phyloP scores from a whole-genome alignment of 768 basidiomycete genomes.

The Termitomyces sp. region DNA sequence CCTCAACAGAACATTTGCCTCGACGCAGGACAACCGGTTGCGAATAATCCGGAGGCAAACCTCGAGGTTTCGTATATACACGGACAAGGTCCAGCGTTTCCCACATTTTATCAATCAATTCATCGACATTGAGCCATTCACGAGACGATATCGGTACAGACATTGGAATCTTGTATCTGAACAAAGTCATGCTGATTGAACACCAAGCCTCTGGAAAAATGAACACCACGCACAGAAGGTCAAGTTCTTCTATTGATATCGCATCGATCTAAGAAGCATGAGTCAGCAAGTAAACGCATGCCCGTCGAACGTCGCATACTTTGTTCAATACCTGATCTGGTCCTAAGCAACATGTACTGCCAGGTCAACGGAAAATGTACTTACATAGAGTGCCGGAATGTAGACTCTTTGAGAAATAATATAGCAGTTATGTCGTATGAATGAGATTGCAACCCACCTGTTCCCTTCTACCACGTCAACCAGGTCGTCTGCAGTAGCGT shows the following conservation, averaged over 20 bases:
- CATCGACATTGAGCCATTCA: constrained; percentile 96
- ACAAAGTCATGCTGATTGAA: neutral
- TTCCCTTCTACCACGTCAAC: constrained; percentile 98
- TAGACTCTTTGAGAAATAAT: constrained; percentile 58
- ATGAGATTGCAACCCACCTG: constrained; percentile 39
- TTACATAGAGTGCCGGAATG: constrained; percentile 85
- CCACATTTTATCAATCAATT: constrained; percentile 93
- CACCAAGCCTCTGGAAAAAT: neutral
- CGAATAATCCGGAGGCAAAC: constrained; percentile 84
- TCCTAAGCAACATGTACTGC: neutral
- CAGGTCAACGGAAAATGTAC: constrained; percentile 17
- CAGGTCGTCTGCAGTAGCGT: constrained; percentile 90
- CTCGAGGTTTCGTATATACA: constrained; percentile 95
- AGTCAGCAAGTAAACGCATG: neutral
- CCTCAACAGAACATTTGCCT: constrained; percentile 65
- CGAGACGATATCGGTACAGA: constrained; percentile 92
- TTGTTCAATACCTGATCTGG: constrained; percentile 69
- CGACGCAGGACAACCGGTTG: constrained; percentile 83
- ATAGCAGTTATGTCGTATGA: neutral
- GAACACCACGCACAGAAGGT: constrained; percentile 65
- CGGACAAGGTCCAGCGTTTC: constrained; percentile 86
- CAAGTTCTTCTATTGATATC: constrained; percentile 96
- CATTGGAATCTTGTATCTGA: constrained; percentile 86
- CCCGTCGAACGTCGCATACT: constrained; percentile 30
- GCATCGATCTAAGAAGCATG: constrained; percentile 78